These are phyloP conservation scores for Lithohypha guttulata DNA, from an alignment of 2,329 filamentous ascomycete species.

Conservation along the genomic window DNA sequence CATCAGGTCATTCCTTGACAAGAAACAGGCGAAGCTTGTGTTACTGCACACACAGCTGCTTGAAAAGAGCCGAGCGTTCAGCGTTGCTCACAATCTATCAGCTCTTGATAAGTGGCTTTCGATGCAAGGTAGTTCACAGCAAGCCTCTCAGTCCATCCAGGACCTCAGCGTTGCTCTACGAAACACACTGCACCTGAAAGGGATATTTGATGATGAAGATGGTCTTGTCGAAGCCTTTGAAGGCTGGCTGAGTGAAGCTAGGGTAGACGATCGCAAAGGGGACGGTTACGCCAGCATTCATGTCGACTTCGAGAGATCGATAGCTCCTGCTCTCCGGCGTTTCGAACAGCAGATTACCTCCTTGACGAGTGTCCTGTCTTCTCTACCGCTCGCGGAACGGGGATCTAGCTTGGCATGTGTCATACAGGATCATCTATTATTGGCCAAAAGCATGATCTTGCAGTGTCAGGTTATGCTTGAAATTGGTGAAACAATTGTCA, in stretches of 20 bases:
- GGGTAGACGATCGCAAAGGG: no score
- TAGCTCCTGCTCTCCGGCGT: not conserved
- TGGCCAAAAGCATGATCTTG: not conserved
- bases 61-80: not conserved
- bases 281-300: not conserved
- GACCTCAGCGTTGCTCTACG: conserved; percentile 6
- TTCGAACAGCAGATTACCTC: conserved; percentile 4
- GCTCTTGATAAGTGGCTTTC: conserved; percentile 5
- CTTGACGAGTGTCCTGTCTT: not conserved
- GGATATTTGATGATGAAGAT: conserved; percentile 1
- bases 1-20: conserved; percentile 26
- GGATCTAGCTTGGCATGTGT: not conserved
- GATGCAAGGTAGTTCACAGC: not conserved
- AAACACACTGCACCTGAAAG: not conserved
- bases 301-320: not conserved
- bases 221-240: conserved; percentile 3
- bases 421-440: not conserved
- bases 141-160: conserved; percentile 3
- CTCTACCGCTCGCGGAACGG: not conserved
- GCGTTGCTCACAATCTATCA: not conserved
- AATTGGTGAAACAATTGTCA: not conserved
- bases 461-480: conserved; percentile 7
- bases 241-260: not conserved
- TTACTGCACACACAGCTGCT: not conserved
- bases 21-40: not conserved